Evolutionary conservation across 331 rosid genomes (phyloP).

Genomic region (Stylosanthes scabra): DNA sequence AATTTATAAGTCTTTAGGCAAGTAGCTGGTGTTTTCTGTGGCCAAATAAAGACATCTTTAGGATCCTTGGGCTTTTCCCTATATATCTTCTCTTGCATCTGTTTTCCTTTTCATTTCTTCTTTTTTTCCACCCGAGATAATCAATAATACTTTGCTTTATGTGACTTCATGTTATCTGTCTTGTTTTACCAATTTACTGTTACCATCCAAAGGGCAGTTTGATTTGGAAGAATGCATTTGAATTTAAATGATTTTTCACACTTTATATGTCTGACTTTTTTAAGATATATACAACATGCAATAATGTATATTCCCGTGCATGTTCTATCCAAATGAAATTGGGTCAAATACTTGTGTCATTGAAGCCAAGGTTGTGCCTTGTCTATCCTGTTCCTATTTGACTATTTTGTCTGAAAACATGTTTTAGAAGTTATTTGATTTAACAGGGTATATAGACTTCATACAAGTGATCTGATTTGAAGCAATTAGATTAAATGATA

Average conservation of each 20-base stretch:
- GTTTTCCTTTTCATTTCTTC: not conserved
- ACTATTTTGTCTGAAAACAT: slow-evolving; percentile 31
- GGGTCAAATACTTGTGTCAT: slow-evolving; percentile 67
- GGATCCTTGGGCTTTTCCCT: slow-evolving; percentile 32
- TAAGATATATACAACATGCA: not conserved
- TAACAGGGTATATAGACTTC: too few species aligned
- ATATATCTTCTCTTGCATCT: slow-evolving; percentile 1
- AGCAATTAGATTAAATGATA: not conserved
- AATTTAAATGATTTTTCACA: slow-evolving; percentile 9
- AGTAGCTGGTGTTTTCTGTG: too few species aligned
- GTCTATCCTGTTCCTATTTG: slow-evolving; percentile 10
- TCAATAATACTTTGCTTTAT: slow-evolving; percentile 16
- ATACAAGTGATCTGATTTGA: too few species aligned
- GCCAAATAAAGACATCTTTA: too few species aligned
- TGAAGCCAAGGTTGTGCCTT: slow-evolving; percentile 64
- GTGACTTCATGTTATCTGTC: not conserved
- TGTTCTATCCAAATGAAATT: slow-evolving; percentile 81
- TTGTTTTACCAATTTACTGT: too few species aligned
- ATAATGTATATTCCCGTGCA: slow-evolving; percentile 39
- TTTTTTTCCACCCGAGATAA: slow-evolving; percentile 13
- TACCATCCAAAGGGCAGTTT: too few species aligned
- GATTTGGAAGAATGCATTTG: not conserved
- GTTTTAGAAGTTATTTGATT: not conserved
- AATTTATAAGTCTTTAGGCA: too few species aligned
- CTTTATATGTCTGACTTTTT: not conserved